Conservation (phyloP, 2,329 filamentous ascomycete species). For the Aspergillus niger region DNA sequence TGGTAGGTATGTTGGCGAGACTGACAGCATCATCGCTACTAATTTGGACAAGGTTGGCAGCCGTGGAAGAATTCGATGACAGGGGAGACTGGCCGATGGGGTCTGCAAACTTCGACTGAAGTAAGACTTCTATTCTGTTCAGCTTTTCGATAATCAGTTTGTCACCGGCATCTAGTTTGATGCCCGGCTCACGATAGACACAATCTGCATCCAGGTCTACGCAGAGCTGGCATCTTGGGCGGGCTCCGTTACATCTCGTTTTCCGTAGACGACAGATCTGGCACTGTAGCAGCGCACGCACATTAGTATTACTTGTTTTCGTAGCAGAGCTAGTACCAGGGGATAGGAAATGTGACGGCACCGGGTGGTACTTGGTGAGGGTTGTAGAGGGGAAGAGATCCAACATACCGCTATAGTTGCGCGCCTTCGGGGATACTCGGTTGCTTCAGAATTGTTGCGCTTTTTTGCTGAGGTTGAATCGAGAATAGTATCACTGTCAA, state of each 20-base stretch:
- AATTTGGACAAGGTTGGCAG: conserved; percentile 64
- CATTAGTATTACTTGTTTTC: neutral
- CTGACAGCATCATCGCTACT: conserved; percentile 57
- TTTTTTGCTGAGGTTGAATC: conserved; percentile 26
- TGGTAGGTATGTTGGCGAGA: conserved; percentile 16
- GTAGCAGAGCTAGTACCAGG: too few relatives aligned
- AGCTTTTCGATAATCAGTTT: conserved; percentile 81
- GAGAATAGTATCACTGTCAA: conserved; percentile 18
- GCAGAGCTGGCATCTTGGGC: conserved; percentile 83
- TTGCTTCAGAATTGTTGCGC: conserved; percentile 31
- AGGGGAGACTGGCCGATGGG: conserved; percentile 35
- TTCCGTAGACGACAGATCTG: conserved; percentile 80
- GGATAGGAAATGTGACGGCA: neutral
- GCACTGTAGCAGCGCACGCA: conserved; percentile 55
- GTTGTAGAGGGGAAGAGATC: neutral
- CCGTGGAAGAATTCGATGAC: conserved; percentile 64
- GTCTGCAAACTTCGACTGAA: conserved; percentile 67
- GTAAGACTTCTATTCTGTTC: conserved; percentile 72
- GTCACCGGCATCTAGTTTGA: conserved; percentile 84
- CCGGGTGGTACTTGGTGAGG: conserved; percentile 5
- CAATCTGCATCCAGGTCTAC: conserved; percentile 80
- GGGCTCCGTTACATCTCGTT: conserved; percentile 74
- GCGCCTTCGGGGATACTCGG: conserved; percentile 36
- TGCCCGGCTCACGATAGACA: conserved; percentile 80
- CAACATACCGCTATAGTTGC: conserved; percentile 38